Base-by-base conservation (phyloP, 2,329 filamentous ascomycete species). In the Aureobasidium sp. region DNA sequence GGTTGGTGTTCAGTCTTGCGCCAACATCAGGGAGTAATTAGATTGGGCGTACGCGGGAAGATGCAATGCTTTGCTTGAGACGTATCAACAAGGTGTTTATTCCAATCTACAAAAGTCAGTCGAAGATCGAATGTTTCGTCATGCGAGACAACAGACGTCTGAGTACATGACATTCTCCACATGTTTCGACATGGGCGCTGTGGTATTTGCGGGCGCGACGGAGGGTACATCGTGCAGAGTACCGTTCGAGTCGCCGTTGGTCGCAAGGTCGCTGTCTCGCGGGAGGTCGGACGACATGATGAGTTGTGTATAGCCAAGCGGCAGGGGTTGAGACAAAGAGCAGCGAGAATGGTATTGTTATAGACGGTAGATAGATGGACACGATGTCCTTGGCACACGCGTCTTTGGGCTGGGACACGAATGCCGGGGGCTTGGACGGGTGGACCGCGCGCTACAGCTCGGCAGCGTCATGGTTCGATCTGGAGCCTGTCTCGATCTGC, bases 51-150 rank as follows among this genome's bases (percentile, higher is more conserved):
- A 84, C 82, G 69, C 79, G 78, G 30, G 83, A 83, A 62, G 84
- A 86, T 59, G 83, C 81, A 66, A 87, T 82, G 72, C 83, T 86
- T 70, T 86, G 84, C 73, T 86, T 87, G 65, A 88, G 74, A 42
- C 85, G 80, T 67, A 78, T 81, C 61, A 87, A 75, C 59, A 88
- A 78, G 8, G 83, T 86, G 63, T 76, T 81, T 61, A 87, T 78
- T 59, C 85, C 85, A 67, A 86, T 84, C 80, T 83, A 30, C 16
- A 37, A 6, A 62, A 64, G 41, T 59, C 29, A 63, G 54, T 47
- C 30, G 11, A 21, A 8, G 21, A 13, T 11, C 3, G n/a, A 25
- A 5, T 34, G 29, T 36, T 41, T 32, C 36, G 6, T 3, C 7
- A 30, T 25, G 41, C 36, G 39, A 36, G 36, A n/a, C 21, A 58